Base-by-base conservation (phyloP, 108 stramenopile species). In the Nitzschia sp. region DNA sequence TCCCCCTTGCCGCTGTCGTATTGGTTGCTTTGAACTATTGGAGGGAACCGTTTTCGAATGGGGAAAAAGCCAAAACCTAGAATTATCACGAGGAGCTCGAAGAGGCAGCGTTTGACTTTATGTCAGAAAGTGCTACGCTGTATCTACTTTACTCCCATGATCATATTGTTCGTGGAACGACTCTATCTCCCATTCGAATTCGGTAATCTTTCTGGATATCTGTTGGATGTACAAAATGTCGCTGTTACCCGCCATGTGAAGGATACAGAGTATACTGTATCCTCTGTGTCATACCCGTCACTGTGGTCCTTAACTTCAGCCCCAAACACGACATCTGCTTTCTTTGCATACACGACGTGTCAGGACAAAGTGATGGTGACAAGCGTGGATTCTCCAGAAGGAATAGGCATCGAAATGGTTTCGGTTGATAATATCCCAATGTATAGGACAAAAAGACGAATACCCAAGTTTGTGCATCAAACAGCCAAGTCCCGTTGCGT, bases 401-500 rank as follows among this genome's bases (percentile, higher is more conserved):
- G 29, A 34, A 5, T 34, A 34, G 29, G 29, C 1, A 5, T 34
- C 5, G 29, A 34, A 34, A 5, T 34, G 29, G 29, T 34, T 34
- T 34, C 29, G 29, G 29, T 1, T 34, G 29, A 5, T 34, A 34
- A 1, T 34, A 34, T 34, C 34, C 26, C 55, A 24, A 56, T 2
- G 55, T 56, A 20, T 7, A 29, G 12, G 55, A 56, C 6, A n/a
- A 10, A 38, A 8, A 41, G 61, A 62, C 41, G 22, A 43, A 82
- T 82, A 40, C 81, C 81, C 15, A 68, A 64, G 26, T 66, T 78
- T 8, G 40, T 82, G 3, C 77, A 78, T 63, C 74, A 78, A 58
- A 82, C 81, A 10, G 56, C 69, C 29, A 78, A 76, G 53, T 73
- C 71, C 8, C 68, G 73, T 22, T 82, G 81, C 56, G 51, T 77